phyloP scores from a whole-genome alignment of 192 early-diverging fungal species.

The Funneliformis mosseae region DNA sequence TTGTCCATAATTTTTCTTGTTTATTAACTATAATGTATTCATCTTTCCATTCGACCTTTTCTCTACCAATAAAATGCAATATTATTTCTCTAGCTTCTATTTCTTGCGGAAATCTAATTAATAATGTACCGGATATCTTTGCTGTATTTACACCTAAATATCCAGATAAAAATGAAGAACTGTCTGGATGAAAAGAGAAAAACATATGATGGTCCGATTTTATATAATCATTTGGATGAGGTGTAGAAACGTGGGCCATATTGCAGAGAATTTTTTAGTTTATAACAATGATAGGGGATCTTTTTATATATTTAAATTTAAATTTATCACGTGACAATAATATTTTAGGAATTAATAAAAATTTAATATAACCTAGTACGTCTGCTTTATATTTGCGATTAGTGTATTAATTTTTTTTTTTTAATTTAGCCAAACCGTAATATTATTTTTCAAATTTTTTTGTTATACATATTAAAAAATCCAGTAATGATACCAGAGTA shows the following conservation, averaged over 20 bases:
- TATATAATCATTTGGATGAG: neutral
- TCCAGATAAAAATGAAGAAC: neutral
- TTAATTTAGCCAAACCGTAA: neutral
- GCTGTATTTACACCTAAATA: neutral
- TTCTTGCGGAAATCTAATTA: neutral
- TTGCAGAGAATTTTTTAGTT: neutral
- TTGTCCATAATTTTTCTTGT: neutral
- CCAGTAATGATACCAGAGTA: too few species aligned
- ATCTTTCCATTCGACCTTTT: neutral
- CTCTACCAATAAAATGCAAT: conserved; percentile 3
- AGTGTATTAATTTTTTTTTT: neutral
- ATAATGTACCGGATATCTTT: neutral
- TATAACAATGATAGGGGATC: neutral
- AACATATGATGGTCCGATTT: neutral
- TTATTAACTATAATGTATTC: neutral
- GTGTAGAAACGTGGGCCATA: neutral
- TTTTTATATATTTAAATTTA: too few species aligned
- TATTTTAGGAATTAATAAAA: too few species aligned
- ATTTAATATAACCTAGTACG: too few species aligned
- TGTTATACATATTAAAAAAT: too few species aligned
- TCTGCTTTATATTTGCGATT: neutral
- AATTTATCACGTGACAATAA: too few species aligned
- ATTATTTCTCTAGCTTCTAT: neutral
- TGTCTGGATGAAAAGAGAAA: conserved; percentile 12
- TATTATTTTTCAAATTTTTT: neutral